Evolutionary conservation across 305 asterid genomes (phyloP), one percentile per base, ranked within the genome.

Genomic region (Fraxinus angustifolia): DNA sequence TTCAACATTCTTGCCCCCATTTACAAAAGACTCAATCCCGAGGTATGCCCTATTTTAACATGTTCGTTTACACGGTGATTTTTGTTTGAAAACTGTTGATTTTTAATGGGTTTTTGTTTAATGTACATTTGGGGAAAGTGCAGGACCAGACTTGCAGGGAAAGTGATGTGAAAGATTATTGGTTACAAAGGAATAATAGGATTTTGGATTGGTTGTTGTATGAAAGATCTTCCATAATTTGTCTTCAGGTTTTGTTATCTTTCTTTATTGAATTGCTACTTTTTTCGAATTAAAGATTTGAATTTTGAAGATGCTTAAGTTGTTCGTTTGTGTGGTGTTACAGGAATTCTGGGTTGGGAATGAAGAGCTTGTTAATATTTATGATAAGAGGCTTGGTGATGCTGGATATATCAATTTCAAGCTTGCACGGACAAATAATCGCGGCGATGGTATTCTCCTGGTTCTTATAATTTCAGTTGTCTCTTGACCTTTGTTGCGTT

Each of bases 321-420:
- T 62, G 28, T 67, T 21, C 23, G 36, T 76, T 74, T 21, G 45
- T 73, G 58, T 82, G 67, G 72, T 74, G 23, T 60, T 77, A 83
- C 80, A 95, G 97, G 99, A 96, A 87, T 90, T 96, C 77, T 96
- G 99, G 99, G 95, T 92, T 89, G 99, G 97, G 60, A 96, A 96
- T 86, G 98, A 92, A 86, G 99, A 96, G 79, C 89, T 96, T 73
- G 98, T 96, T 73, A 88, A 80, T 83, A 88, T 96, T 33, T 96
- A 96, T 75, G 93, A 94, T 81, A 92, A 88, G 90, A 94, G 98
- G 89, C 98, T 94, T 67, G 97, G 94, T 53, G 98, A 93, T 89
- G 99, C 98, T 76, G 98, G 99, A 56, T 96, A 96, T 82, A 83
- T 86, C 83, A 88, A 76, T 87, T 90, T 91, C 88, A 96, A 94